Percentiles rank a stretch among this genome's conserved stretches.
Evolutionary conservation across 164 flowering plant species (phyloP).

Genomic region (Nelumbo lutea): DNA sequence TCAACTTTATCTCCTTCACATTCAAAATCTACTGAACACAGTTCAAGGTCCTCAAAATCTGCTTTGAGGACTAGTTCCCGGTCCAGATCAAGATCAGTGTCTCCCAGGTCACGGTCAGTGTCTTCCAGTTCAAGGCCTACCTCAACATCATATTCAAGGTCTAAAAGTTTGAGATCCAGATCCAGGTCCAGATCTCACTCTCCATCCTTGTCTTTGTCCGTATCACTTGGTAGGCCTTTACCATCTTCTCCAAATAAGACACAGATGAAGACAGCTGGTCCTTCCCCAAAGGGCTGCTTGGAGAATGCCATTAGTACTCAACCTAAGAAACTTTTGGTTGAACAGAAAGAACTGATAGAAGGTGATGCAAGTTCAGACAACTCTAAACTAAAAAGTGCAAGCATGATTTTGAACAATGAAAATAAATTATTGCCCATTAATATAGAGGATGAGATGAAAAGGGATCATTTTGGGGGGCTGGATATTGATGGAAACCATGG

Average conservation of each 20-base stretch:
- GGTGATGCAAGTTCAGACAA: constrained; percentile 12
- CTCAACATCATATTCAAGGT: constrained; percentile 23
- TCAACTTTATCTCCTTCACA: constrained; percentile 17
- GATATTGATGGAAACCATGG: constrained; percentile 5
- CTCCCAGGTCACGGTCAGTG: constrained; percentile 24
- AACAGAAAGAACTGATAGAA: constrained; percentile 2
- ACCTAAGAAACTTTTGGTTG: constrained; percentile 20
- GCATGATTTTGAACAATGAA: constrained; percentile 4
- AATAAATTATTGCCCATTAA: constrained; percentile 9
- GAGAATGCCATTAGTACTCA: constrained; percentile 10
- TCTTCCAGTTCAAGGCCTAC: constrained; percentile 26
- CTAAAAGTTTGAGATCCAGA: constrained; percentile 23
- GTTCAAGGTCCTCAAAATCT: constrained; percentile 24
- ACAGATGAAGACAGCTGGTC: constrained; percentile 7
- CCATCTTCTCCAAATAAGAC: constrained; percentile 27
- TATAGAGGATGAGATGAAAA: constrained; percentile 12
- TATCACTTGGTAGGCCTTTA: constrained; percentile 18
- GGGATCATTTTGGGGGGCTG: constrained; percentile 4
- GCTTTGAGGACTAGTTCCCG: constrained; percentile 5
- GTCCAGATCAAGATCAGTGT: constrained; percentile 17
- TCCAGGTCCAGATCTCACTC: constrained; percentile 19
- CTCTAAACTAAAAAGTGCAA: constrained; percentile 7
- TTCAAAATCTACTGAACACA: constrained; percentile 24
- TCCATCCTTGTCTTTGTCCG: constrained; percentile 30
- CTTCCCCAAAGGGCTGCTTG: constrained; percentile 11